These are phyloP conservation scores for Penicillium macrosclerotiorum DNA, from an alignment of 495 filamentous ascomycete genomes.

Conservation along the genomic window DNA sequence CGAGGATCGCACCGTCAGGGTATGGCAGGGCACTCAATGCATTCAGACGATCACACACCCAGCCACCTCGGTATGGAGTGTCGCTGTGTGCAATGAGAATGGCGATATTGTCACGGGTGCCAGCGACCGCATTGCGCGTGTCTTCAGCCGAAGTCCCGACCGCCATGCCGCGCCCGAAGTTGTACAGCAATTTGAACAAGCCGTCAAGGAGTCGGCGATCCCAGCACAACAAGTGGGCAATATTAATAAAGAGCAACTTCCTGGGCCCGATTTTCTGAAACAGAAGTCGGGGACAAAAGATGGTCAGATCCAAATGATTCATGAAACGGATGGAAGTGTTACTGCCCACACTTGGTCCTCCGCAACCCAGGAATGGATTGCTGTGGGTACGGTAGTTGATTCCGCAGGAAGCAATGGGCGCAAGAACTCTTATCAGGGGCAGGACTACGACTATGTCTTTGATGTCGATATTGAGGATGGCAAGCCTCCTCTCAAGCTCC, in stretches of 20 bases:
- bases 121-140: conserved; percentile 81
- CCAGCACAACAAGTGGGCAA: conserved; percentile 77
- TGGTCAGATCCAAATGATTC: conserved; percentile 90
- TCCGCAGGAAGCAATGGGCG: conserved; percentile 76
- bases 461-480: conserved; percentile 98
- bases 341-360: conserved; percentile 80
- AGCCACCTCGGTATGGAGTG: conserved; percentile 93
- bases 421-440: conserved; percentile 71
- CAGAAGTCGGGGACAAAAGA: conserved; percentile 84
- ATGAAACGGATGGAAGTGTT: conserved; percentile 72
- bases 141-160: conserved; percentile 76
- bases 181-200: conserved; percentile 70
- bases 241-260: conserved; percentile 86
- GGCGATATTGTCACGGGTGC: conserved; percentile 92
- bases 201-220: conserved; percentile 78
- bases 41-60: conserved; percentile 97
- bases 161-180: conserved; percentile 62
- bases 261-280: conserved; percentile 79
- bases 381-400: conserved; percentile 91
- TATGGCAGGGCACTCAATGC: conserved; percentile 82
- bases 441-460: conserved; percentile 97
- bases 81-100: conserved; percentile 74
- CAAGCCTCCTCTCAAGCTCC: conserved; percentile 88
- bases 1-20: conserved; percentile 85
- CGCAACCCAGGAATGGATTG: conserved; percentile 68